Evolutionary conservation across 1,139 yeast species (phyloP).

Genomic region (Suhomyces yuchorum): DNA sequence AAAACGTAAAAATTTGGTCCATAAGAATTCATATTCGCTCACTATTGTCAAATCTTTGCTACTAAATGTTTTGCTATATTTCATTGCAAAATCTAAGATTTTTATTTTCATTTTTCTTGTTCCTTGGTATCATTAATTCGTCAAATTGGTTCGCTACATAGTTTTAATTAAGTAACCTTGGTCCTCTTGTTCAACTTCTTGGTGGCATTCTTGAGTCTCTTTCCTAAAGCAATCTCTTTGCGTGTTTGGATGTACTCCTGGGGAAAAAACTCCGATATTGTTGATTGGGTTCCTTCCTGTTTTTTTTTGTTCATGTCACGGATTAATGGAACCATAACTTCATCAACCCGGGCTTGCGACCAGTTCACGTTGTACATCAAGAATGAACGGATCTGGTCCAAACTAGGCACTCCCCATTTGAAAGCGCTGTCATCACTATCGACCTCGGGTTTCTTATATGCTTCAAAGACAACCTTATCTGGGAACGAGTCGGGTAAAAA

Average conservation of each 20-base stretch:
- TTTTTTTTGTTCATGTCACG: conserved; percentile 69
- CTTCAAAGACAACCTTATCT: conserved; percentile 64
- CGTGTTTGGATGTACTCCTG: conserved; percentile 46
- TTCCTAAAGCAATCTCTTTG: conserved; percentile 54
- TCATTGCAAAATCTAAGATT: too few relatives aligned
- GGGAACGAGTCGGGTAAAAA: conserved; percentile 72
- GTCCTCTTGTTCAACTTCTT: conserved; percentile 43
- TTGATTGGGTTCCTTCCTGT: conserved; percentile 56
- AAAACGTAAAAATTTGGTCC: too few relatives aligned
- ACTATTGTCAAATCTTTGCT: too few relatives aligned
- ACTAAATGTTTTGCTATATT: too few relatives aligned
- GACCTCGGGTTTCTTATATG: conserved; percentile 79
- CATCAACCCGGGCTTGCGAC: conserved; percentile 76
- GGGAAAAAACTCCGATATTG: conserved; percentile 62
- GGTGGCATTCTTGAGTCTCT: conserved; percentile 62
- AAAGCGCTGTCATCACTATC: conserved; percentile 77
- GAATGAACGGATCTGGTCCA: conserved; percentile 74
- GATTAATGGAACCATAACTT: conserved; percentile 85
- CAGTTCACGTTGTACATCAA: conserved; percentile 79
- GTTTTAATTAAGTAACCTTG: background rate
- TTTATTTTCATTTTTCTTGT: too few relatives aligned
- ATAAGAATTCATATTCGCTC: too few relatives aligned
- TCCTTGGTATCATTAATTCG: too few relatives aligned
- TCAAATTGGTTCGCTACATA: background rate
- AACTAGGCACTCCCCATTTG: conserved; percentile 88